These are phyloP conservation scores for Talaromyces nanjingensis DNA, from an alignment of 495 filamentous ascomycete genomes.

Conservation along the genomic window DNA sequence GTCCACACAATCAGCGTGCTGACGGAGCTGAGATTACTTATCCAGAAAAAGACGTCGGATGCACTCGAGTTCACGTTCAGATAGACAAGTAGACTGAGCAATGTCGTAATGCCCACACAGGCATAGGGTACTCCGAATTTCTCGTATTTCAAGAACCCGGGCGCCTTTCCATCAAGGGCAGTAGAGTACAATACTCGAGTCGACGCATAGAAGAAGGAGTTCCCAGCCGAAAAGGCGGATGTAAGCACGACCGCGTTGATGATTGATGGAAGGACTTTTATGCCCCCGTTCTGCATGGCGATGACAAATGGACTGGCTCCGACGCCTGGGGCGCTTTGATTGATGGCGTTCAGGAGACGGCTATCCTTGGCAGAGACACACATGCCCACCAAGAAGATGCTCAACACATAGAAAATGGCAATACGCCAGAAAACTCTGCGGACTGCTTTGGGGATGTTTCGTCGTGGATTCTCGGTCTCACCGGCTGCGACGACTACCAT, in stretches of 20 bases:
- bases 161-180: conserved; percentile 58
- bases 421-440: conserved; percentile 84
- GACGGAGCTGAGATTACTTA: conserved; percentile 55
- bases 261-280: conserved; percentile 59
- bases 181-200: conserved; percentile 67
- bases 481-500: conserved; percentile 69
- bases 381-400: conserved; percentile 50
- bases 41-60: conserved; percentile 50
- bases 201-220: conserved; percentile 77
- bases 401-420: conserved; percentile 68
- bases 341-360: conserved; percentile 44
- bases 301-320: conserved; percentile 55
- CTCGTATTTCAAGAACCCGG: conserved; percentile 60
- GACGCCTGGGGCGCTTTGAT: conserved; percentile 38
- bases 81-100: conserved; percentile 46
- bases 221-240: conserved; percentile 61
- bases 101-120: conserved; percentile 41
- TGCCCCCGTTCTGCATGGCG: conserved; percentile 52
- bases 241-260: conserved; percentile 72
- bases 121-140: conserved; percentile 50
- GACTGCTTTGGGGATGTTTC: conserved; percentile 69
- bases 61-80: conserved; percentile 40
- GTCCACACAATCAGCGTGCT: conserved; percentile 63
- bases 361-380: conserved; percentile 45
- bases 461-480: conserved; percentile 70